Conservation (phyloP, 2,329 filamentous ascomycete species). For the Leptographium radiaticola region DNA sequence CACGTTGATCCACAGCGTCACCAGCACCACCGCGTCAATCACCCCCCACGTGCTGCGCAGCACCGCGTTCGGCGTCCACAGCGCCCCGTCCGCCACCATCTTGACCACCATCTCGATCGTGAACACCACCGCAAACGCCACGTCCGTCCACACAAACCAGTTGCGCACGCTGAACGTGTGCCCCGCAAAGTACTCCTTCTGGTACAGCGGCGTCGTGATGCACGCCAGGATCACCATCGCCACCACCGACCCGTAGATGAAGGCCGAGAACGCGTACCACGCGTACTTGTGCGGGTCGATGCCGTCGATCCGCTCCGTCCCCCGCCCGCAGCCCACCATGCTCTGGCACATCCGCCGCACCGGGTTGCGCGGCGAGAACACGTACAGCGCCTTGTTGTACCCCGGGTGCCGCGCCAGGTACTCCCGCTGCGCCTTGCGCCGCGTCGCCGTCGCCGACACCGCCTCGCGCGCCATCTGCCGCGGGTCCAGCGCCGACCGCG, state of each 20-base stretch:
- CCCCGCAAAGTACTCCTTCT: slow-evolving; percentile 68
- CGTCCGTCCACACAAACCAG: slow-evolving; percentile 93
- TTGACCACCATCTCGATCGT: slow-evolving; percentile 80
- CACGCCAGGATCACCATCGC: slow-evolving; percentile 97
- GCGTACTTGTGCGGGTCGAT: slow-evolving; percentile 76
- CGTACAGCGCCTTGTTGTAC: slow-evolving; percentile 85
- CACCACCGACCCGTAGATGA: slow-evolving; percentile 88
- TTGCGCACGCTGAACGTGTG: slow-evolving; percentile 49
- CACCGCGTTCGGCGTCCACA: slow-evolving; percentile 96
- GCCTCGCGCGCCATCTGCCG: slow-evolving; percentile 83
- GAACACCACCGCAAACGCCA: slow-evolving; percentile 81
- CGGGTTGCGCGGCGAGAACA: slow-evolving; percentile 68
- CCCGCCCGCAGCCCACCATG: slow-evolving; percentile 83
- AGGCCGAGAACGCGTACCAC: slow-evolving; percentile 88
- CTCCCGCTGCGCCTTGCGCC: slow-evolving; percentile 79
- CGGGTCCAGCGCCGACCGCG: slow-evolving; percentile 70
- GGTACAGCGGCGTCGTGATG: slow-evolving; percentile 86
- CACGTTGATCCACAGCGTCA: slow-evolving; percentile 94
- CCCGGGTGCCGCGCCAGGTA: slow-evolving; percentile 76
- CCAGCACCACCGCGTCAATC: slow-evolving; percentile 80
- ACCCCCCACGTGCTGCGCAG: slow-evolving; percentile 94
- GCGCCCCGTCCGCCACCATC: slow-evolving; percentile 84
- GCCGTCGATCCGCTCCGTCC: slow-evolving; percentile 75
- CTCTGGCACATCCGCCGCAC: slow-evolving; percentile 75
- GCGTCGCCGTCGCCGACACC: slow-evolving; percentile 66